A percentile compares a stretch with the other conserved stretches of the same genome.
These are phyloP conservation scores for Aspergillus sp. DNA, from an alignment of 2,329 filamentous ascomycete species.

Conservation along the genomic window DNA sequence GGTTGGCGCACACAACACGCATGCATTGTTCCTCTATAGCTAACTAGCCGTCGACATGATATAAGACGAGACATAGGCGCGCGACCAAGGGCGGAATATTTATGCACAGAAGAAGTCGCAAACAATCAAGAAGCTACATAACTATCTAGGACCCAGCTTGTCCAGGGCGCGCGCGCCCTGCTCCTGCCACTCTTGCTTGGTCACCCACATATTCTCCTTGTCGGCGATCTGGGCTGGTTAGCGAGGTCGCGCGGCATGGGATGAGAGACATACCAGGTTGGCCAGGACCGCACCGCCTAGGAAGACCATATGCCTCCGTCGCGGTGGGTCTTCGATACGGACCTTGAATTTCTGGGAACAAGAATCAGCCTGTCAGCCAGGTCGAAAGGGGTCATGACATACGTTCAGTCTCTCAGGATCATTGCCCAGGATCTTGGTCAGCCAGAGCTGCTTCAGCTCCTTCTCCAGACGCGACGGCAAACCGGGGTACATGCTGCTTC, in stretches of 20 bases:
- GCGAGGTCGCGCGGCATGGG: conserved; percentile 3
- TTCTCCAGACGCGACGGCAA: conserved; percentile 92
- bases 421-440: conserved; percentile 79
- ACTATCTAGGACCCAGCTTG: conserved; percentile 81
- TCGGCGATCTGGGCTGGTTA: conserved; percentile 63
- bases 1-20: too few species aligned
- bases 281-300: conserved; percentile 90
- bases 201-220: conserved; percentile 98
- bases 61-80: conserved; percentile 4
- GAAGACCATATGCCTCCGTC: conserved; percentile 99
- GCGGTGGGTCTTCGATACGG: conserved; percentile 92
- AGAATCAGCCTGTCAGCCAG: conserved; percentile 3
- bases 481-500: conserved; percentile 98
- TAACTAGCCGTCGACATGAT: background rate
- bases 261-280: conserved; percentile 58
- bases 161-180: conserved; percentile 75
- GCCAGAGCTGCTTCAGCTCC: conserved; percentile 97
- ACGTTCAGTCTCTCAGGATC: conserved; percentile 82
- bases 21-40: conserved; percentile 1
- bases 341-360: conserved; percentile 84
- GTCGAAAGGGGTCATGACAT: conserved; percentile 16
- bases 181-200: conserved; percentile 93
- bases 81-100: background rate
- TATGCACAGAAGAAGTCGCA: conserved; percentile 4
- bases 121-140: conserved; percentile 8